These are phyloP conservation scores for Suillus fuscotomentosus DNA, from an alignment of 768 basidiomycete species.

Conservation along the genomic window DNA sequence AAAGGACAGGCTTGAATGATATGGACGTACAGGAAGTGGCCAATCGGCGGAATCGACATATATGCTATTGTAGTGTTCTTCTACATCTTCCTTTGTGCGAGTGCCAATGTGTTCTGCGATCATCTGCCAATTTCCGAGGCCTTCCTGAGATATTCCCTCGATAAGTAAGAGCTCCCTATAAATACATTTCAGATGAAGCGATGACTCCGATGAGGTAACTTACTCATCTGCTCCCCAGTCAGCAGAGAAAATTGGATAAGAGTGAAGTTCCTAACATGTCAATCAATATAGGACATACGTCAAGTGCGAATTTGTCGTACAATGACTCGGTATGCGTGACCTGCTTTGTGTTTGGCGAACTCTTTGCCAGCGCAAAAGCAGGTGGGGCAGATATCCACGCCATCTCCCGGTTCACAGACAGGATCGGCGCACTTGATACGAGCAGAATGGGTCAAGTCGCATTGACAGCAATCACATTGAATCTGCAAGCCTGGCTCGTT, in stretches of 20 bases:
- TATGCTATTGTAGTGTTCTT: constrained; percentile 79
- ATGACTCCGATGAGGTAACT: constrained; percentile 25
- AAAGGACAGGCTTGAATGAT: constrained; percentile 6
- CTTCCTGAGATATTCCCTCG: constrained; percentile 84
- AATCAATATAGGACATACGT: constrained; percentile 4
- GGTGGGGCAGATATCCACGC: constrained; percentile 88
- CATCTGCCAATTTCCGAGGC: constrained; percentile 96
- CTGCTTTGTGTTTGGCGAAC: constrained; percentile 78
- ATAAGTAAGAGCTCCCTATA: constrained; percentile 83
- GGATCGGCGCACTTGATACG: constrained; percentile 94
- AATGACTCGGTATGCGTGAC: constrained; percentile 90
- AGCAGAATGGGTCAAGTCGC: constrained; percentile 94
- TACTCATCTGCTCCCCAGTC: constrained; percentile 99
- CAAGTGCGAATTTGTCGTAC: constrained; percentile 41
- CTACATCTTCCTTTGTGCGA: constrained; percentile 89
- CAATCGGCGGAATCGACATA: constrained; percentile 79
- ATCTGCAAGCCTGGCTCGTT: constrained; percentile 83
- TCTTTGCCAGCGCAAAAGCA: constrained; percentile 95
- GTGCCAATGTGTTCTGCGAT: constrained; percentile 95
- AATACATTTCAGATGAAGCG: constrained; percentile 2
- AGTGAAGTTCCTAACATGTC: constrained; percentile 79
- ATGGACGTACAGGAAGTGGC: constrained; percentile 73
- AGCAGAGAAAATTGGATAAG: constrained; percentile 91
- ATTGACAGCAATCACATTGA: constrained; percentile 78
- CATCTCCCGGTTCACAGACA: constrained; percentile 67